Percentiles rank a stretch among this genome's conserved stretches.
These are phyloP conservation scores for Ceratocystis cacaofunesta DNA, from an alignment of 2,329 filamentous ascomycete species.

Conservation along the genomic window DNA sequence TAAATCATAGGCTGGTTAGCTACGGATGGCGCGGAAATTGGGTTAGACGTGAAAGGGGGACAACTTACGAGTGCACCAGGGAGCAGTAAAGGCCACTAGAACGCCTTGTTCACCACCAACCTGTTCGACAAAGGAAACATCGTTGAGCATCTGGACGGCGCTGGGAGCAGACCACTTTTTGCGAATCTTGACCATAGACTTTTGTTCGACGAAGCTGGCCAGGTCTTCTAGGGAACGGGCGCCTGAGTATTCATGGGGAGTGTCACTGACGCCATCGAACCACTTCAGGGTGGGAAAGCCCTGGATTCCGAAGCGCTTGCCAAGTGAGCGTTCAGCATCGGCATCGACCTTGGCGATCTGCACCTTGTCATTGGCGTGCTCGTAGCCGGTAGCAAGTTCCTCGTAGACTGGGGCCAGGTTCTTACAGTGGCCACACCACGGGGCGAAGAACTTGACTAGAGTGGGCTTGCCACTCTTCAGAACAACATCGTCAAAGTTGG, in stretches of 20 bases:
- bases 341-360: constrained; percentile 93
- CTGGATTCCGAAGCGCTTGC: constrained; percentile 73
- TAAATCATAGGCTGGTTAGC: background rate
- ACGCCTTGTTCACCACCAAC: constrained; percentile 80
- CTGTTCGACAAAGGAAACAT: constrained; percentile 59
- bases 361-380: constrained; percentile 55
- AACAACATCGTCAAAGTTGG: constrained; percentile 84
- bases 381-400: constrained; percentile 64
- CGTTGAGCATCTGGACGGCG: constrained; percentile 64
- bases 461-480: constrained; percentile 87
- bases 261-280: constrained; percentile 89
- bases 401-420: constrained; percentile 89
- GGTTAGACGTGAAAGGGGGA: background rate
- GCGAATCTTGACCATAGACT: constrained; percentile 73
- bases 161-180: constrained; percentile 59
- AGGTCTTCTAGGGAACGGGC: constrained; percentile 81
- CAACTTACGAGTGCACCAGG: constrained; percentile 92
- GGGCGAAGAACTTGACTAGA: constrained; percentile 94
- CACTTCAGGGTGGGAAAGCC: constrained; percentile 96
- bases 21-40: background rate
- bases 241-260: constrained; percentile 70
- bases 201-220: constrained; percentile 64
- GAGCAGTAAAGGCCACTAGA: constrained; percentile 90
- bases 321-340: constrained; percentile 71
- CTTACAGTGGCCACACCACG: constrained; percentile 99